Conservation (phyloP, 805 yeast species). For the Ogataea dorogensis region DNA sequence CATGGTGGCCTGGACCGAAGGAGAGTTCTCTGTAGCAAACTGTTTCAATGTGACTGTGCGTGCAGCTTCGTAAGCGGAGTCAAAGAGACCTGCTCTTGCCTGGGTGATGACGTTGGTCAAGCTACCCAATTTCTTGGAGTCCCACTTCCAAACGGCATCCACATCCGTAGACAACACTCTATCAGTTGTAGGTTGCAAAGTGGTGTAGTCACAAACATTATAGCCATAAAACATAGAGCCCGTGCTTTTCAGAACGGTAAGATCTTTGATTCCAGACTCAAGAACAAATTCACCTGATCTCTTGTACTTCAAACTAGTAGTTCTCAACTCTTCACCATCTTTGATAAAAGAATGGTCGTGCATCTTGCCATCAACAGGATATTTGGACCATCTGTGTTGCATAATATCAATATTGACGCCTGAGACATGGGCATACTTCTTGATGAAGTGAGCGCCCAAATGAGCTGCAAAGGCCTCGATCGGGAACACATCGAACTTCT, state of each 20-base stretch:
- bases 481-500: conserved; percentile 82
- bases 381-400: conserved; percentile 79
- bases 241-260: conserved; percentile 85
- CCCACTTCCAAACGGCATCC: conserved; percentile 70
- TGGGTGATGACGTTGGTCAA: conserved; percentile 47
- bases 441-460: conserved; percentile 75
- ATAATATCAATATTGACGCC: conserved; percentile 65
- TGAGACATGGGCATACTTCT: conserved; percentile 73
- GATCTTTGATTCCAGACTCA: conserved; percentile 69
- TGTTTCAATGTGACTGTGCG: conserved; percentile 67
- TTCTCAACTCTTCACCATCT: conserved; percentile 80
- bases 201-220: conserved; percentile 85
- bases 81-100: conserved; percentile 65
- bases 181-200: conserved; percentile 78
- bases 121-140: conserved; percentile 46
- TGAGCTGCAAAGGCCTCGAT: conserved; percentile 87
- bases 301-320: conserved; percentile 51
- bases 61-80: conserved; percentile 59
- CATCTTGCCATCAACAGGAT: conserved; percentile 66
- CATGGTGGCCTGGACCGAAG: conserved; percentile 98
- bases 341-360: conserved; percentile 84
- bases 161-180: conserved; percentile 87
- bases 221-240: conserved; percentile 91
- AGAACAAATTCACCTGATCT: conserved; percentile 55
- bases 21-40: conserved; percentile 83